These are phyloP conservation scores for Stereum hirsutum DNA, from an alignment of 1,284 basidiomycete genomes.

Conservation along the genomic window DNA sequence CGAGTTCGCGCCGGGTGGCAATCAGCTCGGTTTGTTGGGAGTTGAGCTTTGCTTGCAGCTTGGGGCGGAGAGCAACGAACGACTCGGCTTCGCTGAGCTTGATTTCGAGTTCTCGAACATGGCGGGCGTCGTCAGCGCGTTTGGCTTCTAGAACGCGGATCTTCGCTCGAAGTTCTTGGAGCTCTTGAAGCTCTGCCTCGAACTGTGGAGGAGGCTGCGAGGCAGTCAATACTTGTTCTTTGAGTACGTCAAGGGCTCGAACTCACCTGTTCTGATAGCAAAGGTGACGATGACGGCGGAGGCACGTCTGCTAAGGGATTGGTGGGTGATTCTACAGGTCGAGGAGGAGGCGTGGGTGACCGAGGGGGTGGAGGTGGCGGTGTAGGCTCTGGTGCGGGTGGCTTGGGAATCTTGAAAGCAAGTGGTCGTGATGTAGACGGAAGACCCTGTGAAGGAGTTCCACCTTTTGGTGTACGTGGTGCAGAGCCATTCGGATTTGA, in stretches of 20 bases:
- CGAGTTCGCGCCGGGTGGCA: slow-evolving; percentile 54
- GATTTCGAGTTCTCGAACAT: slow-evolving; percentile 79
- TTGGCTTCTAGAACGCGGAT: slow-evolving; percentile 81
- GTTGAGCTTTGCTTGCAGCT: slow-evolving; percentile 82
- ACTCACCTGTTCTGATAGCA: slow-evolving; percentile 7
- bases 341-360: slow-evolving; percentile 4
- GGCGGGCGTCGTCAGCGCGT: slow-evolving; percentile 79
- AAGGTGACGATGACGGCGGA: slow-evolving; percentile 5
- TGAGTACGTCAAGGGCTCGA: not conserved
- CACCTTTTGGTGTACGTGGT: slow-evolving; percentile 1
- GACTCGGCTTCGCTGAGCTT: slow-evolving; percentile 77
- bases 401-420: slow-evolving; percentile 7
- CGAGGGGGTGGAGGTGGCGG: slow-evolving; percentile 1
- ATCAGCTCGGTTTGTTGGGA: slow-evolving; percentile 73
- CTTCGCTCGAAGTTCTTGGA: slow-evolving; percentile 80
- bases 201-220: slow-evolving; percentile 10
- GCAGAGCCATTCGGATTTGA: not conserved
- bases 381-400: slow-evolving; percentile 1
- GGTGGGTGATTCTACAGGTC: not conserved
- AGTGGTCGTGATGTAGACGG: slow-evolving; percentile 5
- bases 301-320: not conserved
- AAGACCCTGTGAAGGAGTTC: slow-evolving; percentile 3
- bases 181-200: slow-evolving; percentile 55
- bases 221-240: not conserved
- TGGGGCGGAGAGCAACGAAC: slow-evolving; percentile 80